Evolutionary conservation across 148 eudicot species (phyloP).

Genomic region (Nepenthes mirabilis): DNA sequence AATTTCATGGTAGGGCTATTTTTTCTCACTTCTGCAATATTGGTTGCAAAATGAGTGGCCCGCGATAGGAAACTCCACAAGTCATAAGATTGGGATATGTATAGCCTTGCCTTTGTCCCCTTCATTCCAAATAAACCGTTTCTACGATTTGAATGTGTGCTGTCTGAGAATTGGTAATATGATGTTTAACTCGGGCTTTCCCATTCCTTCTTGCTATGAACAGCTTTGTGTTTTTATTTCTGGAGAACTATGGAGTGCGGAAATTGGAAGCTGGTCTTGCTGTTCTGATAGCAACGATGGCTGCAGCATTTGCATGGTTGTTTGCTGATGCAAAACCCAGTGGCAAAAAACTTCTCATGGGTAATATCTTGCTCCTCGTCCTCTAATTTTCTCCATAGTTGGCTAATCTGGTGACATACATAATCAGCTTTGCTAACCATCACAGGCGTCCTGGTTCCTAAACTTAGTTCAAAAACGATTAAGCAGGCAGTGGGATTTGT

Average conservation of each 20-base stretch:
- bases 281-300: constrained; percentile 64
- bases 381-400: background rate
- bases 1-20: no score
- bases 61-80: no score
- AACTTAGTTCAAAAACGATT: constrained; percentile 63
- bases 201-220: constrained; percentile 5
- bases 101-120: no score
- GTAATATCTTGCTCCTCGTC: constrained; percentile 16
- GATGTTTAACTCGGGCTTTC: background rate
- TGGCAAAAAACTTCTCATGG: constrained; percentile 46
- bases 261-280: constrained; percentile 85
- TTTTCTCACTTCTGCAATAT: no score
- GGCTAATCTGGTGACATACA: background rate
- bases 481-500: constrained; percentile 89
- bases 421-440: constrained; percentile 1
- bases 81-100: no score
- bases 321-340: constrained; percentile 69
- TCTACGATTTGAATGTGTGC: no score
- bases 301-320: constrained; percentile 79
- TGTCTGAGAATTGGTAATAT: no score
- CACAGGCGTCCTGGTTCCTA: constrained; percentile 64
- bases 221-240: constrained; percentile 72
- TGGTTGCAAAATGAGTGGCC: no score
- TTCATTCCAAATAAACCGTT: no score
- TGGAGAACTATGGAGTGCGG: constrained; percentile 84